Conservation (phyloP, 148 eudicot species). For the Nyssa sinensis region DNA sequence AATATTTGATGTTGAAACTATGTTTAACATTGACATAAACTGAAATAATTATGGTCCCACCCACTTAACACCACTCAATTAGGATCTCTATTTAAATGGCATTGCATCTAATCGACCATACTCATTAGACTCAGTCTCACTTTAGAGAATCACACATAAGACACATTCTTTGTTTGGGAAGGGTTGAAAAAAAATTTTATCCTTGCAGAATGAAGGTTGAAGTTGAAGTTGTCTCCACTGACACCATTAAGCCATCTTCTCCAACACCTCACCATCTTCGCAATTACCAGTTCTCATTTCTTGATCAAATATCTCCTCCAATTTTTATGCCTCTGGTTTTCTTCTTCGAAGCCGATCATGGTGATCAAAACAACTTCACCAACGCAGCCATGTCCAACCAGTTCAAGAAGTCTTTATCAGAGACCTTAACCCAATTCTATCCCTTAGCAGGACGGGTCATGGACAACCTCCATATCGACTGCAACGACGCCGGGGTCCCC, state of each 20-base stretch:
- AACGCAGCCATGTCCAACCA: background rate
- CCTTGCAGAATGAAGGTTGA: background rate
- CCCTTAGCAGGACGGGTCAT: slow-evolving; percentile 49
- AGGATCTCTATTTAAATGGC: too few relatives aligned
- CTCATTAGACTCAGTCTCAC: too few relatives aligned
- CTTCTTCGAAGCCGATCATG: background rate
- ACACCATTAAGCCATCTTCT: slow-evolving; percentile 11
- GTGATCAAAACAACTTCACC: background rate
- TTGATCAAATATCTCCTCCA: slow-evolving; percentile 3
- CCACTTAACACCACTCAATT: too few relatives aligned
- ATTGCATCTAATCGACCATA: too few relatives aligned
- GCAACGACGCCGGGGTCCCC: slow-evolving; percentile 39
- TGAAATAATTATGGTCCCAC: too few relatives aligned
- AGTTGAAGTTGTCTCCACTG: slow-evolving; percentile 1
- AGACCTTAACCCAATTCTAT: slow-evolving; percentile 34
- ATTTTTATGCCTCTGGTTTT: slow-evolving; percentile 1
- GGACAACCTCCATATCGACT: slow-evolving; percentile 32
- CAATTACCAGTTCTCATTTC: slow-evolving; percentile 9
- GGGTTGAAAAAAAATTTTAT: too few relatives aligned
- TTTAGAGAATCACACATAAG: too few relatives aligned
- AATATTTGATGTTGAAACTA: too few relatives aligned
- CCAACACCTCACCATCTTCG: slow-evolving; percentile 6
- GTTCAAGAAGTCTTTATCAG: slow-evolving; percentile 37
- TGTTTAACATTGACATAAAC: too few relatives aligned
- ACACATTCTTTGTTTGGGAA: too few relatives aligned